A percentile compares a stretch with the other conserved stretches of the same genome.
phyloP scores from a whole-genome alignment of 805 yeast genomes.

The Scheffersomyces coipomensis region DNA sequence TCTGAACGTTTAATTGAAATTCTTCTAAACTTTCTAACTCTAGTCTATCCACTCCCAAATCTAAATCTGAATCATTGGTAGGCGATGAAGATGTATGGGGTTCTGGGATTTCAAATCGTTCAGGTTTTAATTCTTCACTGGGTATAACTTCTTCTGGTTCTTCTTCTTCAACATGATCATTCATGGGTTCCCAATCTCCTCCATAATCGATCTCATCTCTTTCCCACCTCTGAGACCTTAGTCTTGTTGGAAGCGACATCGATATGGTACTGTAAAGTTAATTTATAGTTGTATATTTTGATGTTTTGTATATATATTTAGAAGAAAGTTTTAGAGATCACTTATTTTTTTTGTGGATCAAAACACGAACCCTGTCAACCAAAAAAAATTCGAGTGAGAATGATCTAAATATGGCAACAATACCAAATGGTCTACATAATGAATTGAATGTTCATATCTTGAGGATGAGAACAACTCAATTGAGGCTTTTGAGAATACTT shows the following conservation, averaged over 20 bases:
- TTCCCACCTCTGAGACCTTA: constrained; percentile 1
- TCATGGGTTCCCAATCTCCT: constrained; percentile 9
- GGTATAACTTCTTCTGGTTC: constrained; percentile 2
- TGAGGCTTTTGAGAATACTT: constrained; percentile 41
- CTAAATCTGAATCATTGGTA: too few species aligned
- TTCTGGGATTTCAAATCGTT: background rate
- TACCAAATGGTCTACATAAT: constrained; percentile 27
- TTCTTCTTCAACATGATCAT: constrained; percentile 7
- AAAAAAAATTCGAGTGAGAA: too few species aligned
- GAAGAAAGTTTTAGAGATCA: too few species aligned
- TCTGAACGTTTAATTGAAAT: background rate
- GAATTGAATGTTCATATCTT: constrained; percentile 35
- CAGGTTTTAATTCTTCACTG: background rate
- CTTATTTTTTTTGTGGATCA: too few species aligned
- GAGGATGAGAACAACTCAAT: constrained; percentile 38
- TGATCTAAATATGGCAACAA: too few species aligned
- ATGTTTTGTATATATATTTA: too few species aligned
- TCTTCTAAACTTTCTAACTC: background rate
- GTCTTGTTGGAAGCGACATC: constrained; percentile 18
- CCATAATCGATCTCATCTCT: constrained; percentile 31
- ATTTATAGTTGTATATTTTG: too few species aligned
- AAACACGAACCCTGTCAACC: too few species aligned
- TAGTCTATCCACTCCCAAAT: background rate
- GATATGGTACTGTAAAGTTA: too few species aligned
- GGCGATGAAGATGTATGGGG: too few species aligned